Evolutionary conservation across 1,284 basidiomycete species (phyloP).

Genomic region (Cryptococcus hybrid): DNA sequence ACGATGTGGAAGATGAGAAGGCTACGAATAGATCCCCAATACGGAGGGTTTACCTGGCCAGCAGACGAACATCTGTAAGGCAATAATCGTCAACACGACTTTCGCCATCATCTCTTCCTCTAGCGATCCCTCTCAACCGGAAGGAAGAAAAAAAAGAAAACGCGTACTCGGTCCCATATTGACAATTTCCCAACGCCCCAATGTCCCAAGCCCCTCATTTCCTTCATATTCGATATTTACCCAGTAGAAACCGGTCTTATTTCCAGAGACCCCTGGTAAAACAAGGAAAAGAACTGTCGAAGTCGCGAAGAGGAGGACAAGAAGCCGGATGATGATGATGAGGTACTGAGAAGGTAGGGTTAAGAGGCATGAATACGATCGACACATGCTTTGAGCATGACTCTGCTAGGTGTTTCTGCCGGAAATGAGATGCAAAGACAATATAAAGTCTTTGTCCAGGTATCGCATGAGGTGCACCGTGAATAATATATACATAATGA

Average conservation of each 20-base stretch:
- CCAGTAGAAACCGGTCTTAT: slow-evolving; percentile 10
- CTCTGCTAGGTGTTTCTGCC: no score
- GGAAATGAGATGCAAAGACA: no score
- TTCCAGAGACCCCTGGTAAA: slow-evolving; percentile 13
- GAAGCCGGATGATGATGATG: slow-evolving; percentile 33
- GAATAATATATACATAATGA: no score
- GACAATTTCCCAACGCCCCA: slow-evolving; percentile 12
- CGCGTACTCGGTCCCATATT: slow-evolving; percentile 8
- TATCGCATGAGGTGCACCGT: no score
- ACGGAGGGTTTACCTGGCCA: neutral
- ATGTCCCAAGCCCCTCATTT: slow-evolving; percentile 10
- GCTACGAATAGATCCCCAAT: neutral
- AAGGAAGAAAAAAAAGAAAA: no score
- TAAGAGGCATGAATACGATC: neutral
- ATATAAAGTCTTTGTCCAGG: no score
- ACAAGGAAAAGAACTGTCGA: slow-evolving; percentile 15
- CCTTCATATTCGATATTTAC: slow-evolving; percentile 2
- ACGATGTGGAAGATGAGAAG: neutral
- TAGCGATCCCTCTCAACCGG: neutral
- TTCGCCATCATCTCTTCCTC: neutral
- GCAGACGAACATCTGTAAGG: neutral
- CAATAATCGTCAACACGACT: neutral
- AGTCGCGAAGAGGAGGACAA: slow-evolving; percentile 2
- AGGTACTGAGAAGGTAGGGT: neutral
- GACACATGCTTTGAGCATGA: no score